Percentiles rank a stretch among this genome's conserved stretches.
Conservation (phyloP, 768 basidiomycete genomes). For the Boletus reticuloceps region DNA sequence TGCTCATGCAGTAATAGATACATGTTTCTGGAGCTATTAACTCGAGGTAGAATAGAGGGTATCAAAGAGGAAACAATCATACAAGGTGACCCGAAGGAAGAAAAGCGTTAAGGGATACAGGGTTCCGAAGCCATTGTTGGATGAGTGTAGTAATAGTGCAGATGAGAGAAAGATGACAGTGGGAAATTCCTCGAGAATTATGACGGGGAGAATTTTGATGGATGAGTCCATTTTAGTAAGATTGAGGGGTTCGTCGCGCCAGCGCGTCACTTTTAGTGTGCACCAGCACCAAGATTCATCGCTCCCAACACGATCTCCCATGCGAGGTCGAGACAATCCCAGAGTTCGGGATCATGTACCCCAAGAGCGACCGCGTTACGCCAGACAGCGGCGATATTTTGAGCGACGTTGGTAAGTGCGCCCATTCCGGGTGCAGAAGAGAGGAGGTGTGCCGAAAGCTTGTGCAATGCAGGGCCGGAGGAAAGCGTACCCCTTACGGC, state of each 20-base stretch:
- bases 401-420: conserved; percentile 47
- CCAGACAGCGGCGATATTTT: conserved; percentile 65
- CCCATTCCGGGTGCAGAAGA: conserved; percentile 42
- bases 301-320: conserved; percentile 69
- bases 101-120: conserved; percentile 27
- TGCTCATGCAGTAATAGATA: conserved; percentile 26
- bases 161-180: conserved; percentile 24
- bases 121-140: conserved; percentile 18
- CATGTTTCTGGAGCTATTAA: conserved; percentile 29
- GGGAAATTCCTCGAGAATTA: conserved; percentile 20
- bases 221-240: conserved; percentile 18
- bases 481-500: conserved; percentile 40
- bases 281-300: conserved; percentile 49
- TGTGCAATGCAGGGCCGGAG: conserved; percentile 52
- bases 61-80: conserved; percentile 20
- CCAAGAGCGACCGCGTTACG: conserved; percentile 70
- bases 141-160: conserved; percentile 19
- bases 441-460: conserved; percentile 52
- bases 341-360: conserved; percentile 60
- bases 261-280: conserved; percentile 24
- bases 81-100: conserved; percentile 16
- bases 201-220: conserved; percentile 6
- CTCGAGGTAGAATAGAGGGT: conserved; percentile 29
- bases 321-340: conserved; percentile 62
- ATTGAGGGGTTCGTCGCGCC: conserved; percentile 17